Evolutionary conservation across 2,329 filamentous ascomycete genomes (phyloP), one percentile per base, ranked within the genome.

Genomic region (Fusarium ambrosium): DNA sequence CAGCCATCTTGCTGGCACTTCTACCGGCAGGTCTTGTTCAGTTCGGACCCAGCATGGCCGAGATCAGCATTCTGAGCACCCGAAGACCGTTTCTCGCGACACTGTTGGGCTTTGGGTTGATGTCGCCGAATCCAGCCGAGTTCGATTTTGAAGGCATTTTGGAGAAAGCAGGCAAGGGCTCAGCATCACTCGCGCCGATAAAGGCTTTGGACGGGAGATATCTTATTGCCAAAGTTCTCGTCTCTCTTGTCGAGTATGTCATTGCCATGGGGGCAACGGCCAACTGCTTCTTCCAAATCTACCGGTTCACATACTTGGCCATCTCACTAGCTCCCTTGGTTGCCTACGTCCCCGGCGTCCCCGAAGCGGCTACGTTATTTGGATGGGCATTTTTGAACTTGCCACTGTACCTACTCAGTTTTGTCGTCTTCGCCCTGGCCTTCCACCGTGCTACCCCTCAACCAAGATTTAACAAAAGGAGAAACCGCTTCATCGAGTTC

Each of bases 11-110:
- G 11, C 58, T 71, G 51, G 65, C 69, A 20, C 69, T 71, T 36
- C 41, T 71, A n/a, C 69, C 69, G 3, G 39, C 55, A 6, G 69
- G 69, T 7, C 66, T 71, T 18, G 69, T 60, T 18, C 69, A 71
- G 62, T 65, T 71, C 16, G 69, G 69, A 37, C 66, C 69, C 10
- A 65, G 69, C 56, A 71, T 71, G 61, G 66, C 69, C 48, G 69
- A 71, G 56, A 64, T 71, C 8, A 71, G 69, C 20, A 20, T 71
- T 14, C 56, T 71, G 27, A 69, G 69, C 48, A 45, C 48, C 10
- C 56, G 69, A 16, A 65, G 69, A 37, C 69, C 69, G 14, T 6
- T 71, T 34, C 69, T 71, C 16, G 69, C 69, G 20, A 62, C 20
- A 3, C 29, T 69, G 7, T 51, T 71, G 24, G 66, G 69, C 48